These are phyloP conservation scores for Pichia insulana DNA, from an alignment of 805 yeast genomes.

Conservation along the genomic window DNA sequence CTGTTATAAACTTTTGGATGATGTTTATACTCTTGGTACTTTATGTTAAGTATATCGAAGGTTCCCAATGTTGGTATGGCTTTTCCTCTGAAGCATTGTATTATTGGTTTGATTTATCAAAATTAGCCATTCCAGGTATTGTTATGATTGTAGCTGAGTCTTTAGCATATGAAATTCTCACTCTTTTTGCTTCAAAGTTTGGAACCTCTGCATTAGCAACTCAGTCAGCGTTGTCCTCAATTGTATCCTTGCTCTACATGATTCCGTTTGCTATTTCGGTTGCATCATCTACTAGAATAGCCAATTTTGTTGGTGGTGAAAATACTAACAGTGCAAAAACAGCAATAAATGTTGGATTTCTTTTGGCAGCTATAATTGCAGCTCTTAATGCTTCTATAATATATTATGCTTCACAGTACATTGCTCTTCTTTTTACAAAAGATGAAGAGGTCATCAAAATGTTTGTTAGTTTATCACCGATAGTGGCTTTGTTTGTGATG, in stretches of 20 bases:
- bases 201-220: slow-evolving; percentile 49
- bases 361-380: slow-evolving; percentile 28
- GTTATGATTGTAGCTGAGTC: slow-evolving; percentile 49
- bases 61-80: slow-evolving; percentile 66
- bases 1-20: slow-evolving; percentile 61
- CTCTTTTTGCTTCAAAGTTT: slow-evolving; percentile 42
- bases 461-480: slow-evolving; percentile 51
- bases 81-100: slow-evolving; percentile 27
- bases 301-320: slow-evolving; percentile 42
- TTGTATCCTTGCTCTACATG: slow-evolving; percentile 44
- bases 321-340: slow-evolving; percentile 25
- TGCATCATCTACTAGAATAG: slow-evolving; percentile 47
- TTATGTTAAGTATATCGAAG: slow-evolving; percentile 54
- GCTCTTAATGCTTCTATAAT: slow-evolving; percentile 37
- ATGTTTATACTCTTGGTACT: slow-evolving; percentile 49
- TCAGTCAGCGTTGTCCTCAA: slow-evolving; percentile 45
- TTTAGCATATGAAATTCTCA: slow-evolving; percentile 49
- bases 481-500: slow-evolving; percentile 56
- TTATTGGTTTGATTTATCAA: slow-evolving; percentile 33
- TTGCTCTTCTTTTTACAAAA: slow-evolving; percentile 51
- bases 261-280: slow-evolving; percentile 52
- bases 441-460: slow-evolving; percentile 49
- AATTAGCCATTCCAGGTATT: slow-evolving; percentile 44
- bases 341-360: slow-evolving; percentile 37
- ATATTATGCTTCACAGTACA: slow-evolving; percentile 35